phyloP scores from a whole-genome alignment of 1,139 yeast genomes.

The Yamadazyma buinensis region DNA sequence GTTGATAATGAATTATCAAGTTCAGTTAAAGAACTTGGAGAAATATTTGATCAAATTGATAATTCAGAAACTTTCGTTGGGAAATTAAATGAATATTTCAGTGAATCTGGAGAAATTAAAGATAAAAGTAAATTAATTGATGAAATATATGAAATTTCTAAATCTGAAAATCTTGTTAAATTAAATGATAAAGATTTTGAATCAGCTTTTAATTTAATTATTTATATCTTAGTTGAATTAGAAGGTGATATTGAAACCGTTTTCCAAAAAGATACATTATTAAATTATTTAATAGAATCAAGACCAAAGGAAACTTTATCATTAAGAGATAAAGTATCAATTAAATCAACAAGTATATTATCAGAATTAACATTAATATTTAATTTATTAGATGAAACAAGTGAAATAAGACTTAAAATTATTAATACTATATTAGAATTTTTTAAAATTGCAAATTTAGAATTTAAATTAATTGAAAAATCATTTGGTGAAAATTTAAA shows the following conservation, averaged over 20 bases:
- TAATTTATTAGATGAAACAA: conserved; percentile 39
- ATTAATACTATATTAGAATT: conserved; percentile 32
- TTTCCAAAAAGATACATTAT: conserved; percentile 22
- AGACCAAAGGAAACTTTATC: conserved; percentile 39
- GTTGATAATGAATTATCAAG: conserved; percentile 44
- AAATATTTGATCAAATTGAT: conserved; percentile 34
- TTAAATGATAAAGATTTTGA: conserved; percentile 45
- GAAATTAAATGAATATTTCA: conserved; percentile 18
- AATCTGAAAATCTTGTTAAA: conserved; percentile 25
- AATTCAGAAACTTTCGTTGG: conserved; percentile 26
- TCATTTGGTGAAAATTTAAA: conserved; percentile 37
- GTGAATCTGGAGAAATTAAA: conserved; percentile 22
- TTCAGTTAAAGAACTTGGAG: conserved; percentile 40
- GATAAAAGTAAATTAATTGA: conserved; percentile 27
- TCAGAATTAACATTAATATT: conserved; percentile 42
- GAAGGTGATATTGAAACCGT: conserved; percentile 25
- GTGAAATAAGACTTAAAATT: conserved; percentile 30
- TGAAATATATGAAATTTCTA: conserved; percentile 24
- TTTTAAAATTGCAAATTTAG: conserved; percentile 28
- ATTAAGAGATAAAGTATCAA: conserved; percentile 46
- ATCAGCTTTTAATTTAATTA: conserved; percentile 41
- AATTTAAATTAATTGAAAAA: conserved; percentile 32
- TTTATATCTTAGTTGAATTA: conserved; percentile 33
- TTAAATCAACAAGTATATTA: conserved; percentile 41
- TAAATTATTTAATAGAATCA: conserved; percentile 28